Evolutionary conservation across 1,139 yeast genomes (phyloP).

Genomic region (Suhomyces chickasaworum): DNA sequence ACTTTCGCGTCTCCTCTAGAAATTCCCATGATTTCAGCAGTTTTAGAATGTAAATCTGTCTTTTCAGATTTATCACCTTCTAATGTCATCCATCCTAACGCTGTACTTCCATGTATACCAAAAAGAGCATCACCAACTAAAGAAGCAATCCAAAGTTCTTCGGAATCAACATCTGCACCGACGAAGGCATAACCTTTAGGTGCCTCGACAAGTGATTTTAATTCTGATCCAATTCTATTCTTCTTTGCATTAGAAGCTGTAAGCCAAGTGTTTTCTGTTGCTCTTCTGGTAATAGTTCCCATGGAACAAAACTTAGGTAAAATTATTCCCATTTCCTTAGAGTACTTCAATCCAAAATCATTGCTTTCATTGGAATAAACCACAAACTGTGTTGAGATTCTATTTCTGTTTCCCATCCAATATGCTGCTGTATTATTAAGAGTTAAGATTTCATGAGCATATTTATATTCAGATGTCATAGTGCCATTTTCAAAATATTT

Average conservation of each 20-base stretch:
- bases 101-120: conserved; percentile 91
- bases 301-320: conserved; percentile 82
- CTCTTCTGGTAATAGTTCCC: conserved; percentile 97
- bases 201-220: conserved; percentile 82
- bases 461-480: conserved; percentile 67
- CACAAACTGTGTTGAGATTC: conserved; percentile 84
- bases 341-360: conserved; percentile 29
- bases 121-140: conserved; percentile 90
- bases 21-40: conserved; percentile 87
- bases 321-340: conserved; percentile 63
- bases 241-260: conserved; percentile 94
- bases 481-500: conserved; percentile 73
- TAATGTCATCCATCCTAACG: conserved; percentile 98
- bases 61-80: conserved; percentile 92
- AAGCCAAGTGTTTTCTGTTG: conserved; percentile 96
- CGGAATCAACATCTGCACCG: conserved; percentile 98
- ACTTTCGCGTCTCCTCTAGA: conserved; percentile 90
- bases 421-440: conserved; percentile 82
- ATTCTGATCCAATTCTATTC: conserved; percentile 86
- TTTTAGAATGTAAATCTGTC: conserved; percentile 93
- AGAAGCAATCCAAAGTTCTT: conserved; percentile 97
- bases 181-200: conserved; percentile 91
- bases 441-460: conserved; percentile 76
- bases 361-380: conserved; percentile 49
- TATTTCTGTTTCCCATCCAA: conserved; percentile 88